Percentiles rank a stretch among this genome's conserved stretches.
phyloP scores from a whole-genome alignment of 192 early-diverging fungal species.

The Umbelopsis sp. region DNA sequence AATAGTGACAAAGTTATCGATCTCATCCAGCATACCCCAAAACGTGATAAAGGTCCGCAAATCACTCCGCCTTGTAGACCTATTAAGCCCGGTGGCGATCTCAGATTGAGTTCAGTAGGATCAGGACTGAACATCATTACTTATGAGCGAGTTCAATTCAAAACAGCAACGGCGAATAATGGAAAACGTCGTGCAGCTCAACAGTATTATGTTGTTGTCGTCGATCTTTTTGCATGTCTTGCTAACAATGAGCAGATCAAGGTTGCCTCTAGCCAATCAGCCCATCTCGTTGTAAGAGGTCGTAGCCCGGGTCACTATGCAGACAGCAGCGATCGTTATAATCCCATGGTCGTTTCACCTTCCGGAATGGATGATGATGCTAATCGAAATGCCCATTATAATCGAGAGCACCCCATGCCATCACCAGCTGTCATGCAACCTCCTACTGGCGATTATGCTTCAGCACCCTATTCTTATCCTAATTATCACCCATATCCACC shows the following conservation, averaged over 20 bases:
- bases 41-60: slow-evolving; percentile 95
- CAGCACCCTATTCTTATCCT: slow-evolving; percentile 19
- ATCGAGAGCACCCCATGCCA: slow-evolving; percentile 11
- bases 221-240: slow-evolving; percentile 78
- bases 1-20: slow-evolving; percentile 78
- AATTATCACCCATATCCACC: slow-evolving; percentile 15
- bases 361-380: slow-evolving; percentile 5
- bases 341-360: slow-evolving; percentile 10
- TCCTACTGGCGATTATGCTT: slow-evolving; percentile 14
- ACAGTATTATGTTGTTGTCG: slow-evolving; percentile 88
- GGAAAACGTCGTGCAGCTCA: slow-evolving; percentile 92
- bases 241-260: slow-evolving; percentile 56
- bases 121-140: slow-evolving; percentile 53
- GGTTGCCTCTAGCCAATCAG: slow-evolving; percentile 75
- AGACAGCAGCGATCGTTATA: slow-evolving; percentile 44
- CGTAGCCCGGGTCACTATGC: slow-evolving; percentile 94
- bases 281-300: slow-evolving; percentile 88
- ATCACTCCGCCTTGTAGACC: slow-evolving; percentile 64
- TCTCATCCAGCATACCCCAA: slow-evolving; percentile 87
- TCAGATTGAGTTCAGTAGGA: slow-evolving; percentile 47
- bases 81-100: slow-evolving; percentile 60
- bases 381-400: background rate
- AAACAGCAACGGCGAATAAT: slow-evolving; percentile 94
- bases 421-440: slow-evolving; percentile 9
- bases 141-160: slow-evolving; percentile 97